These are phyloP conservation scores for Pseudofabraea citricarpa DNA, from an alignment of 2,329 filamentous ascomycete species.

Conservation along the genomic window DNA sequence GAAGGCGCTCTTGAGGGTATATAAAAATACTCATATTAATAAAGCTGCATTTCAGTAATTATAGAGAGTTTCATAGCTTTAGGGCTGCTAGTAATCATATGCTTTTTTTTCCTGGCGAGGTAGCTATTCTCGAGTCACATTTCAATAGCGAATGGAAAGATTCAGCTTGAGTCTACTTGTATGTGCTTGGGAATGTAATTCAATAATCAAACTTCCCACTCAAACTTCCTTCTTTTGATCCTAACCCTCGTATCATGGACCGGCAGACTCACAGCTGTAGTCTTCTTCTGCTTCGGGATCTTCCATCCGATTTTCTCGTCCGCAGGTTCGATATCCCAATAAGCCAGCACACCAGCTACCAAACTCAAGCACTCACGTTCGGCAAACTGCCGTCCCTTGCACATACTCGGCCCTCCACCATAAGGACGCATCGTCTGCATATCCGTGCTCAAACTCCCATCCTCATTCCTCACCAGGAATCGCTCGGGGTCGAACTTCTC, in stretches of 20 bases:
- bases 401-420: slow-evolving; percentile 42
- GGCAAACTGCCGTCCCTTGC: slow-evolving; percentile 45
- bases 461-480: slow-evolving; percentile 37
- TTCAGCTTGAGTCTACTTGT: no score
- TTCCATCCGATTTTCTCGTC: slow-evolving; percentile 38
- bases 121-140: background rate
- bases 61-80: no score
- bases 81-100: no score
- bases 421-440: slow-evolving; percentile 41
- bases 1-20: no score
- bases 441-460: slow-evolving; percentile 28
- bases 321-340: slow-evolving; percentile 51
- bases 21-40: no score
- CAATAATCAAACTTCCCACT: no score
- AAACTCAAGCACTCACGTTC: slow-evolving; percentile 45
- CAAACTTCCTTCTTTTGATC: slow-evolving; percentile 36
- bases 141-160: no score
- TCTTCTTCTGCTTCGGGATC: slow-evolving; percentile 43
- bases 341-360: slow-evolving; percentile 44
- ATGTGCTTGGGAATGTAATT: no score
- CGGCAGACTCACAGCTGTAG: slow-evolving; percentile 45
- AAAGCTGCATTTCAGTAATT: no score
- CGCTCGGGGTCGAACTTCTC: slow-evolving; percentile 37
- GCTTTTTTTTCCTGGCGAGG: no score
- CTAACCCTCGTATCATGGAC: slow-evolving; percentile 47